phyloP scores from a whole-genome alignment of 805 yeast species.

The Candida railenensis region DNA sequence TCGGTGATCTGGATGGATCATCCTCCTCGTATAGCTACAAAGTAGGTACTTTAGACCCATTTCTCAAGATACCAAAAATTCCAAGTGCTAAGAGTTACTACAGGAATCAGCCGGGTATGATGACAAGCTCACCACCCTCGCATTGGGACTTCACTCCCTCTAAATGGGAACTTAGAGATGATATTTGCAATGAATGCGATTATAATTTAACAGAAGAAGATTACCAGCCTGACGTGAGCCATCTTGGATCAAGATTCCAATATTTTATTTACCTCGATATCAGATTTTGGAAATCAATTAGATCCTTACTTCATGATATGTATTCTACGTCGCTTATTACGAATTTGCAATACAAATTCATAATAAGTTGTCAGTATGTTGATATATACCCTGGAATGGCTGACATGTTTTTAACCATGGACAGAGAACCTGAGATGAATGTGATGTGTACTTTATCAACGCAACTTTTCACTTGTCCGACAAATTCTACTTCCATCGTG shows the following conservation, averaged over 20 bases:
- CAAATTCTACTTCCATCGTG: constrained; percentile 64
- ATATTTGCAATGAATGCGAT: constrained; percentile 45
- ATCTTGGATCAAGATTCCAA: constrained; percentile 56
- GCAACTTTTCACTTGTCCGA: constrained; percentile 88
- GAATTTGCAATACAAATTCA: constrained; percentile 50
- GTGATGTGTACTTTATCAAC: constrained; percentile 72
- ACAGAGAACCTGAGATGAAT: constrained; percentile 86
- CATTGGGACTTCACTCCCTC: constrained; percentile 42
- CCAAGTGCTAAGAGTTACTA: constrained; percentile 11
- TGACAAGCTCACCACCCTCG: constrained; percentile 7
- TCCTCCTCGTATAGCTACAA: constrained; percentile 16
- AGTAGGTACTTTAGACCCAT: constrained; percentile 33
- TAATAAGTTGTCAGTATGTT: constrained; percentile 77
- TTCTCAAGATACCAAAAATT: constrained; percentile 38
- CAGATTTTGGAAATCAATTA: constrained; percentile 65
- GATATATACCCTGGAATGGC: constrained; percentile 77
- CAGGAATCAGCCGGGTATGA: constrained; percentile 3
- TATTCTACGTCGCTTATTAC: constrained; percentile 65
- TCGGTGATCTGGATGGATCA: neutral
- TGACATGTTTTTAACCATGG: constrained; percentile 67
- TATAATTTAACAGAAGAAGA: constrained; percentile 36
- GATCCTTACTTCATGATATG: constrained; percentile 59
- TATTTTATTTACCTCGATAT: constrained; percentile 64
- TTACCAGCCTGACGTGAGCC: constrained; percentile 22
- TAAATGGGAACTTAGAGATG: constrained; percentile 47